Base-by-base conservation (phyloP, 2,329 filamentous ascomycete genomes). In the Calonectria leucothoes region DNA sequence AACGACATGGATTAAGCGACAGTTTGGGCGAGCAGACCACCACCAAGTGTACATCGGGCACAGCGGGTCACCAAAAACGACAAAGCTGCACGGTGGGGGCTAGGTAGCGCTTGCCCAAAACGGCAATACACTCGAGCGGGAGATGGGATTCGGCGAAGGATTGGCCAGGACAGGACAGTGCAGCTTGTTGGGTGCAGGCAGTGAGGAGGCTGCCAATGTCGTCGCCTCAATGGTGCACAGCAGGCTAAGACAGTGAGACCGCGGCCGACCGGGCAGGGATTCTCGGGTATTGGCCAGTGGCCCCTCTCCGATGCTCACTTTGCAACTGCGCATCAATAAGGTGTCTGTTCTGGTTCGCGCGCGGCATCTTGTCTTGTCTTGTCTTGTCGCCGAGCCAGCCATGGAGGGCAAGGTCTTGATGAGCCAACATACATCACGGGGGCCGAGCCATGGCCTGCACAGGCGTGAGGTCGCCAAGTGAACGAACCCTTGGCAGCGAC, bases 1-100 rank as follows among this genome's bases (percentile, higher is more conserved):
- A 79, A 71, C 66, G 63, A 59, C 76, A 74, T 77, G 77, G 74
- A 72, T 78, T 79, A 80, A 79, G 78, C 77, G 78, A 80, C 76
- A 63, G 57, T 77, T 74, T 45, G 59, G 73, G 76, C 35, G 64
- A 70, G 66, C 63, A 75, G 70, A 63, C 68, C 72, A 74, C 74
- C 71, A 74, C 51, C 66, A 63, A 64, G 66, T 67, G 61, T 64
- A 63, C 71, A 69, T 74, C 76, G 73, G 74, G 74, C 72, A 76
- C 66, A 68, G 73, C 73, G 77, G 78, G 75, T 77, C 78, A 78
- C 71, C 77, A 74, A 76, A 78, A 78, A 77, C 72, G 75, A 79
- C 70, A 71, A 72, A 64, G 66, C 45, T 33, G 66, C 73, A 72
- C 67, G 72, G 73, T 70, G 73, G 73, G 63, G 66, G 69, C 71